Evolutionary conservation across 2,329 filamentous ascomycete genomes (phyloP), one percentile per base, ranked within the genome.

Genomic region (Chrysoporthe austroafricana): DNA sequence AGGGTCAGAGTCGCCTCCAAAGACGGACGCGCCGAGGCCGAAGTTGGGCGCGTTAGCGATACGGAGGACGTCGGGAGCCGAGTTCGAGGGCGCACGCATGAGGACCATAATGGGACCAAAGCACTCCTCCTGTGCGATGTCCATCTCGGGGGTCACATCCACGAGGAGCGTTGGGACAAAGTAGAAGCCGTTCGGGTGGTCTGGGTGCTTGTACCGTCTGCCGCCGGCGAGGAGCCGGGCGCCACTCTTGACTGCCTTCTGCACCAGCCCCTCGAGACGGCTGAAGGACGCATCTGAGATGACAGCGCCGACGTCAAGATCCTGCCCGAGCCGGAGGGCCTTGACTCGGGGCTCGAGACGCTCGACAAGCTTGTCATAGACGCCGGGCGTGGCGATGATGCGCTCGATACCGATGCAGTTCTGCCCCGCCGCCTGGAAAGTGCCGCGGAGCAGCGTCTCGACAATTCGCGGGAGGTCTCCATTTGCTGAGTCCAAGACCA

Each of bases 371-470:
- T 83, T 83, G 70, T 91, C 84, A 81, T 98, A 97, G 63, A 92
- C 85, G n/a, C 81, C 83, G 1, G 93, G 90, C 18, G 92, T 86
- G 34, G 91, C 93, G 73, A 98, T 90, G 75, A 98, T 90, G 66
- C 96, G 91, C 81, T 99, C 96, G 72, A 97, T 95, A 66, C 96
- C 96, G 76, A 99, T 95, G 80, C 96, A 99, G 81, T 99, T 99
- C 79, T 99, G 96, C 1, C 96, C 96, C 18, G 94, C 91, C 63
- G 94, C 94, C 79, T 99, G 96, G 80, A 98, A 99, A 11, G 93
- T 93, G 63, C 95, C 96, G 64, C 96, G 89, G 81, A 99, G 90
- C 70, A 98, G 87, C 71, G 96, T 91, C 70, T 94, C 92, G 50
- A 88, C 86, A 62, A 98, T 90, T 54, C 91, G 88, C 4, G 87